These are phyloP conservation scores for Dipteronia dyeriana DNA, from an alignment of 345 rosid species.

Conservation along the genomic window DNA sequence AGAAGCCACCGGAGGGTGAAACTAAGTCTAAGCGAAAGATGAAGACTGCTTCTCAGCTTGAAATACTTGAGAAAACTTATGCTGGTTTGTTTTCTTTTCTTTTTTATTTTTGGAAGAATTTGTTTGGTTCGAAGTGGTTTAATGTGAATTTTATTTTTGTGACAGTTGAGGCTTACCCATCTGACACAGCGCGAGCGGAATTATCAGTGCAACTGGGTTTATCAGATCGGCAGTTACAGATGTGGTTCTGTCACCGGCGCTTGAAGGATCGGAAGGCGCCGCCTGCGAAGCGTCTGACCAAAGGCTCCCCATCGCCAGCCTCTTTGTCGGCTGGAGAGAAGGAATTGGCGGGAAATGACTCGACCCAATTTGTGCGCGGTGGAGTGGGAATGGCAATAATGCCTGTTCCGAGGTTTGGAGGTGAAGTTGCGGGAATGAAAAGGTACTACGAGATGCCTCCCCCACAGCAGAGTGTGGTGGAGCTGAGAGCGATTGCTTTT, in stretches of 20 bases:
- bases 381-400: conserved; percentile 31
- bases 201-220: conserved; percentile 75
- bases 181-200: conserved; percentile 70
- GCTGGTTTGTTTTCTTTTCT: conserved; percentile 43
- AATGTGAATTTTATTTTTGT: conserved; percentile 2
- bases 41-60: conserved; percentile 94
- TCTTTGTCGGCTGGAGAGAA: conserved; percentile 21
- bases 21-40: conserved; percentile 82
- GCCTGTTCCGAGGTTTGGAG: conserved; percentile 43
- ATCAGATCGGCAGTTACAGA: conserved; percentile 88
- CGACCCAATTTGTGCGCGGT: conserved; percentile 20
- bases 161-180: conserved; percentile 75
- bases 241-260: conserved; percentile 98
- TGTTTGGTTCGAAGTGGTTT: background rate
- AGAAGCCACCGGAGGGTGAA: conserved; percentile 58
- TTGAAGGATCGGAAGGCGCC: conserved; percentile 79
- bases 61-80: conserved; percentile 77
- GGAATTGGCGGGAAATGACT: conserved; percentile 30
- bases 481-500: conserved; percentile 63
- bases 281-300: conserved; percentile 48
- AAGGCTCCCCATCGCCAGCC: conserved; percentile 38
- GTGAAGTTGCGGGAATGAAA: conserved; percentile 47
- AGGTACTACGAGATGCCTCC: conserved; percentile 45
- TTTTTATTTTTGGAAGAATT: background rate
- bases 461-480: conserved; percentile 39